phyloP scores from a whole-genome alignment of 345 rosid species.

The Salix koriyanagi region DNA sequence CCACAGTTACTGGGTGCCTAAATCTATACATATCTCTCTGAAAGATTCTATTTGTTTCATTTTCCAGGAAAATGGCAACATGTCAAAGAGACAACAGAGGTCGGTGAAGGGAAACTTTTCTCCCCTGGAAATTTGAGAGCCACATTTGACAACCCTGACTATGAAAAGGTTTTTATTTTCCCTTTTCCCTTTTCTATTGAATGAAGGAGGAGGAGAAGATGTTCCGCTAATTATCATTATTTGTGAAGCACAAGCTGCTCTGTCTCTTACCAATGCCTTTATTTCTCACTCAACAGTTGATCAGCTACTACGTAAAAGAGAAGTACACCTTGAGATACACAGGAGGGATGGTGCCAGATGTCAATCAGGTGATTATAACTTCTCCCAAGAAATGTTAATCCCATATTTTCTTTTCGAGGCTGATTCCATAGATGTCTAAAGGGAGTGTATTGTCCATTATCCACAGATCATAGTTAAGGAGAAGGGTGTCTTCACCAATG shows the following conservation, averaged over 20 bases:
- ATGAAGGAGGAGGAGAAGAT: background rate
- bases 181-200: background rate
- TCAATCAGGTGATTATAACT: conserved; percentile 56
- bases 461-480: conserved; percentile 87
- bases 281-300: conserved; percentile 41
- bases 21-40: background rate
- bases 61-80: conserved; percentile 89
- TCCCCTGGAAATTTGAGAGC: conserved; percentile 99
- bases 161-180: conserved; percentile 47
- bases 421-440: background rate
- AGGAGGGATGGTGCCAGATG: conserved; percentile 99
- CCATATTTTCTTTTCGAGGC: background rate
- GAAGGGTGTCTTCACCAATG: conserved; percentile 93
- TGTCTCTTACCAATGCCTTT: background rate
- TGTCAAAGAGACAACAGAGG: conserved; percentile 85
- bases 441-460: background rate
- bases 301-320: conserved; percentile 81
- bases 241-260: background rate
- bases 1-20: background rate
- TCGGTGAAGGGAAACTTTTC: conserved; percentile 84
- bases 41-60: conserved; percentile 9
- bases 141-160: conserved; percentile 79
- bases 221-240: conserved; percentile 1
- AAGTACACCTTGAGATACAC: conserved; percentile 97
- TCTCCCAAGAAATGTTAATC: background rate